These are phyloP conservation scores for Saposhnikovia divaricata DNA, from an alignment of 129 eudicot species.

Conservation along the genomic window DNA sequence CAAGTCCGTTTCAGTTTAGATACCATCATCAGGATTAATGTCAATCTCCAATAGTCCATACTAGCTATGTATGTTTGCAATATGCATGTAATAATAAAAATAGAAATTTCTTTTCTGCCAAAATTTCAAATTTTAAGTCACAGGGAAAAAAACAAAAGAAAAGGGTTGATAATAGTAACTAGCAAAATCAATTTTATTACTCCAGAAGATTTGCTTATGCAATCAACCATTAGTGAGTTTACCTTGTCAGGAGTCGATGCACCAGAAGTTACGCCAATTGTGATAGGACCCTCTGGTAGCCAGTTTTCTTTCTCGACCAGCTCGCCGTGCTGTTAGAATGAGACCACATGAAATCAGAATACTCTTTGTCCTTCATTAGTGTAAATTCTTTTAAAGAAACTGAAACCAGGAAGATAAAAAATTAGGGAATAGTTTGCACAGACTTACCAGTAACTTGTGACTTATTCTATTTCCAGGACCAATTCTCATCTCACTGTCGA, in stretches of 20 bases:
- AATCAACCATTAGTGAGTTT: not conserved
- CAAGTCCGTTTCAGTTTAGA: conserved; percentile 2
- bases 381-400: not conserved
- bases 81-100: not conserved
- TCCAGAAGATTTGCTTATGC: not conserved
- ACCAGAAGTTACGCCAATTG: conserved; percentile 79
- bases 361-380: not conserved
- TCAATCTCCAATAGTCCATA: not conserved
- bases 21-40: not conserved
- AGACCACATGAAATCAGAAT: not conserved
- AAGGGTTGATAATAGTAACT: not conserved
- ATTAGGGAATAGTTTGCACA: not conserved
- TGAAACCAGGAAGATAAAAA: not conserved
- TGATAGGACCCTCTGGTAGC: conserved; percentile 79
- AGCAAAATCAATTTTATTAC: not conserved
- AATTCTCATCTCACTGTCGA: conserved; percentile 72
- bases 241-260: conserved; percentile 98
- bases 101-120: not conserved
- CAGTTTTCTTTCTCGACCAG: conserved; percentile 79
- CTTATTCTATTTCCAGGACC: conserved; percentile 83
- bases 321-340: conserved; percentile 69
- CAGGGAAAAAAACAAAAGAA: not conserved
- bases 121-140: not conserved
- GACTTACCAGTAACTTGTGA: conserved; percentile 54
- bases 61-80: not conserved